Base-by-base conservation (phyloP, 805 yeast species). In the Starmera quercuum region DNA sequence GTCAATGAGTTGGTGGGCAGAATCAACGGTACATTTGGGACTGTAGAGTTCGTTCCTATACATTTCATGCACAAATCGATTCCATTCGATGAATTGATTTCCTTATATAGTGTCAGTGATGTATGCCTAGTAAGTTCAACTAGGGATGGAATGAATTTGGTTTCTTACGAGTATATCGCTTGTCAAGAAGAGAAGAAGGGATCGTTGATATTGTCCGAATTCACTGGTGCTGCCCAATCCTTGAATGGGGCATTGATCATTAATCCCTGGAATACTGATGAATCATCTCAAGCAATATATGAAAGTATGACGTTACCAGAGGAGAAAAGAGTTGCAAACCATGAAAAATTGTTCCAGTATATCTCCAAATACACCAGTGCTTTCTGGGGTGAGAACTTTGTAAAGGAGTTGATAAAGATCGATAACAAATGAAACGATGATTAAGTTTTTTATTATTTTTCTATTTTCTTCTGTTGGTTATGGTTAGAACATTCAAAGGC, bases 221-320 rank as follows among this genome's bases (percentile, higher is more conserved):
- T 92, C 62, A 92, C 98, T 0, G 99, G 99, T 31, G 98, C 98
- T n/a, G 97, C 98, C 1, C 99, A 92, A 61, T 83, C 95, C 2
- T 66, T 92, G 42, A 90, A 92, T 53, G 99, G 99, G 17, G 87
- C 95, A 2, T 56, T 90, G 11, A 76, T 92, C 38, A 95, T 92
- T 15, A 92, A 92, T 53, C 99, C 99, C 4, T 92, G 99, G 99
- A 92, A 90, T 55, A 90, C 88, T 16, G 98, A 92, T 46, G 98
- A 92, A 46, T 60, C 90, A 53, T 78, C 94, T 14, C 83, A 75
- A 28, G 82, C 97, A 4, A 81, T 90, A 35, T 70, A 79, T 51
- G 96, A 87, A 53, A 80, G 95, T 13, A 68, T 92, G 49, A 86
- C 95, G 0, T 63, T 90, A 56, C 83, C 92, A 3, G 76, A 73